Percentiles rank a stretch among this genome's conserved stretches.
These are phyloP conservation scores for Fennellomyces sp. DNA, from an alignment of 371 early-diverging fungal genomes.

Conservation along the genomic window DNA sequence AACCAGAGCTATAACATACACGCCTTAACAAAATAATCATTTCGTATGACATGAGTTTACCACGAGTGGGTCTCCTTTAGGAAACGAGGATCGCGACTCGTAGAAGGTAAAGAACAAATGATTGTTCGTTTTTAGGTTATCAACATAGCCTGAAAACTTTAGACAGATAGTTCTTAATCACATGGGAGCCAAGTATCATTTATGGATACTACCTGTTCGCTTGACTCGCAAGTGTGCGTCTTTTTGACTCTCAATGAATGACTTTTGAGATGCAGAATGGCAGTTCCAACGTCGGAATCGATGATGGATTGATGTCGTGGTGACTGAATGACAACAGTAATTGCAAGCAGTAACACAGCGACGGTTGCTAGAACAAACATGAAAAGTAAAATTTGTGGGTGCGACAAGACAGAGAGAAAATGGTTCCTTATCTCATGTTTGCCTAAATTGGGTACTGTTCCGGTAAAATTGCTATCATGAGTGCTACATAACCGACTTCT, in stretches of 20 bases:
- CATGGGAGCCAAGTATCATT: background rate
- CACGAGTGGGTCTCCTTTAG: constrained; percentile 68
- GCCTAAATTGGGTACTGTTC: background rate
- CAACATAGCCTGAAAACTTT: constrained; percentile 10
- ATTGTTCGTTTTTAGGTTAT: constrained; percentile 10
- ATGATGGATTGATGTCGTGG: background rate
- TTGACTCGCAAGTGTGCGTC: background rate
- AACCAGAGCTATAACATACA: constrained; percentile 60
- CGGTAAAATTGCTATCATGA: background rate
- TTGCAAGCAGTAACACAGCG: background rate
- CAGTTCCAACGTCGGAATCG: background rate
- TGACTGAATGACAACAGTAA: background rate
- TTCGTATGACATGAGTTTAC: background rate
- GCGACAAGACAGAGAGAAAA: background rate
- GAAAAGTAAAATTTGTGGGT: background rate
- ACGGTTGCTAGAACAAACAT: background rate
- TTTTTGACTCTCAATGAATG: background rate
- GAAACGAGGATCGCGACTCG: constrained; percentile 75
- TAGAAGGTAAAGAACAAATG: constrained; percentile 89
- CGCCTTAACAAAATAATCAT: background rate
- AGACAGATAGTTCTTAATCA: background rate
- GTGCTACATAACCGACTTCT: background rate
- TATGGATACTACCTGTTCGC: background rate
- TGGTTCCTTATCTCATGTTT: background rate
- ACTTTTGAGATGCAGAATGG: background rate